Percentiles rank a stretch among this genome's conserved stretches.
These are phyloP conservation scores for Syzygium aqueum DNA, from an alignment of 345 rosid genomes.

Conservation along the genomic window DNA sequence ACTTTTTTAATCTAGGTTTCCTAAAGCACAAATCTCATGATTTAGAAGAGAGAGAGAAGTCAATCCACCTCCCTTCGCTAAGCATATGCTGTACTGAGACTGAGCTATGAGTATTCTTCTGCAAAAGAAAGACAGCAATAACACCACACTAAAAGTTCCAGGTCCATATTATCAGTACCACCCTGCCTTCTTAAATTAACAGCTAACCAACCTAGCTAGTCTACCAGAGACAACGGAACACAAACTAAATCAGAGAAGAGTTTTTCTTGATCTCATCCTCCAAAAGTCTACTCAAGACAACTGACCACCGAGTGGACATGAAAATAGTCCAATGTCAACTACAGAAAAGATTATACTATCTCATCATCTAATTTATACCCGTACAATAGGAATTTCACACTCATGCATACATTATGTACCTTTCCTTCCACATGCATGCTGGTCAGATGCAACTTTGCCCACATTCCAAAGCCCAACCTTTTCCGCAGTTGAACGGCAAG, in stretches of 20 bases:
- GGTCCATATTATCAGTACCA: not conserved
- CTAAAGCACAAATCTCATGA: not conserved
- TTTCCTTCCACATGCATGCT: conserved; percentile 99
- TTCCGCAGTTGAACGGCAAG: conserved; percentile 76
- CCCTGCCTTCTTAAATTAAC: not conserved
- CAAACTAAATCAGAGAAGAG: not conserved
- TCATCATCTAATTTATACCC: not conserved
- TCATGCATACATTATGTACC: conserved; percentile 21
- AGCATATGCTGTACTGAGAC: not conserved
- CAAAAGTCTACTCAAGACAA: not conserved
- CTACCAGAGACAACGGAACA: not conserved
- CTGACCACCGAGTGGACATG: not conserved
- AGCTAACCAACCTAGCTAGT: not conserved
- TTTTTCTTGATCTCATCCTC: not conserved
- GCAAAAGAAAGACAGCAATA: not conserved
- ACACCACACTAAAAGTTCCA: not conserved
- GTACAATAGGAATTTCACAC: not conserved
- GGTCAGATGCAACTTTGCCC: conserved; percentile 89
- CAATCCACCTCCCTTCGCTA: not conserved
- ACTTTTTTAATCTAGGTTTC: not conserved
- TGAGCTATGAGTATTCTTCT: not conserved
- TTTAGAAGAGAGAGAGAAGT: not conserved
- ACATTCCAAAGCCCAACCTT: conserved; percentile 87
- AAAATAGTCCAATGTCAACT: not conserved
- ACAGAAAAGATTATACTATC: not conserved